These are phyloP conservation scores for Aspergillus fumigatiaffinis DNA, from an alignment of 2,329 filamentous ascomycete species.

Conservation along the genomic window DNA sequence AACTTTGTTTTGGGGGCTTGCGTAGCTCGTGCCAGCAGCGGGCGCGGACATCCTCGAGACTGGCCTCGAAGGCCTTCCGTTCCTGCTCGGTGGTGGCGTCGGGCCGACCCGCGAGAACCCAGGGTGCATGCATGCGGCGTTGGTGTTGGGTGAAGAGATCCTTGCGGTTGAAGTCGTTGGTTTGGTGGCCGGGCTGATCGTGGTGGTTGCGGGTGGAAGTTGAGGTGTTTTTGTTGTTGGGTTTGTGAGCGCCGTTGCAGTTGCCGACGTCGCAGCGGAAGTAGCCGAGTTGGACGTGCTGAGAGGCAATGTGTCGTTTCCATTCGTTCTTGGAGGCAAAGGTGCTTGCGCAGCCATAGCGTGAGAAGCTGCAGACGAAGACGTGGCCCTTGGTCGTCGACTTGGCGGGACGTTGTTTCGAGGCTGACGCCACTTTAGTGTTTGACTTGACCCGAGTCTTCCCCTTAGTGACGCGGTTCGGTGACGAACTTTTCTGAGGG, in stretches of 20 bases:
- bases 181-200: conserved; percentile 28
- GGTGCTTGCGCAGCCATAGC: conserved; percentile 67
- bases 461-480: not conserved
- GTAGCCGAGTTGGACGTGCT: conserved; percentile 71
- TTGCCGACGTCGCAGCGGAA: conserved; percentile 70
- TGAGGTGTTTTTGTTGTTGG: conserved; percentile 3
- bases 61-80: conserved; percentile 44
- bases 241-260: conserved; percentile 38
- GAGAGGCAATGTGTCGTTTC: conserved; percentile 81
- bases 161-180: conserved; percentile 80
- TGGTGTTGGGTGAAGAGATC: conserved; percentile 88
- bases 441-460: not conserved
- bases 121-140: conserved; percentile 73
- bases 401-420: conserved; percentile 8
- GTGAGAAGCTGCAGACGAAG: conserved; percentile 74
- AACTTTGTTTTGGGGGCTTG: conserved; percentile 57
- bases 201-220: conserved; percentile 8
- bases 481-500: conserved; percentile 1
- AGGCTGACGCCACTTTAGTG: conserved; percentile 5
- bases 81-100: conserved; percentile 24
- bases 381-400: conserved; percentile 4
- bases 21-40: conserved; percentile 61
- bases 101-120: conserved; percentile 47
- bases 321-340: conserved; percentile 90
- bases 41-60: conserved; percentile 54